A percentile compares a stretch with the other conserved stretches of the same genome.
Evolutionary conservation across 805 yeast species (phyloP).

Genomic region (Candida methanosorbosa): DNA sequence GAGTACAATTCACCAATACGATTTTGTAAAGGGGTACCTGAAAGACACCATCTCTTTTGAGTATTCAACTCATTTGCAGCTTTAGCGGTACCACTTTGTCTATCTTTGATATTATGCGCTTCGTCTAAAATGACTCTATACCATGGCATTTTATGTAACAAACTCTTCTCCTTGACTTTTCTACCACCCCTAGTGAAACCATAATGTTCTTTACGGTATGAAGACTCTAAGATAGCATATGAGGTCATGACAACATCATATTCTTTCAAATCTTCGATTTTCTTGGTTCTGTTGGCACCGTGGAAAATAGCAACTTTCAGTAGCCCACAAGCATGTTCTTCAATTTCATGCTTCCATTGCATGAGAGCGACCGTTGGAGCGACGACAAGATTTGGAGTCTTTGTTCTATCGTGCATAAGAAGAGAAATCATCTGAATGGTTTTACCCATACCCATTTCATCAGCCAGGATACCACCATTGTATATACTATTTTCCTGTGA

Average conservation of each 20-base stretch:
- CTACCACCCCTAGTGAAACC: slow-evolving; percentile 76
- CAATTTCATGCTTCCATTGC: slow-evolving; percentile 96
- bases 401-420: slow-evolving; percentile 57
- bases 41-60: slow-evolving; percentile 78
- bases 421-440: slow-evolving; percentile 93
- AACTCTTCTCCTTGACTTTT: slow-evolving; percentile 63
- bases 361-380: slow-evolving; percentile 98
- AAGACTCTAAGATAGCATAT: slow-evolving; percentile 86
- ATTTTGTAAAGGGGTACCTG: slow-evolving; percentile 96
- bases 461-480: slow-evolving; percentile 90
- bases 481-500: slow-evolving; percentile 74
- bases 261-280: slow-evolving; percentile 44
- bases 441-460: slow-evolving; percentile 99
- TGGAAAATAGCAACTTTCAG: slow-evolving; percentile 70
- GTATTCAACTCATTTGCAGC: slow-evolving; percentile 75
- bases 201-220: slow-evolving; percentile 67
- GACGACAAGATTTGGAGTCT: slow-evolving; percentile 76
- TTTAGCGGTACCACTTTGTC: slow-evolving; percentile 87
- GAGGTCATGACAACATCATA: slow-evolving; percentile 86
- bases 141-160: slow-evolving; percentile 65
- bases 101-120: slow-evolving; percentile 94
- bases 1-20: slow-evolving; percentile 96
- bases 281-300: slow-evolving; percentile 70
- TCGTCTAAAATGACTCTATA: slow-evolving; percentile 89
- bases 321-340: slow-evolving; percentile 66